phyloP scores from a whole-genome alignment of 2,329 filamentous ascomycete genomes.

The Ustulina deusta region DNA sequence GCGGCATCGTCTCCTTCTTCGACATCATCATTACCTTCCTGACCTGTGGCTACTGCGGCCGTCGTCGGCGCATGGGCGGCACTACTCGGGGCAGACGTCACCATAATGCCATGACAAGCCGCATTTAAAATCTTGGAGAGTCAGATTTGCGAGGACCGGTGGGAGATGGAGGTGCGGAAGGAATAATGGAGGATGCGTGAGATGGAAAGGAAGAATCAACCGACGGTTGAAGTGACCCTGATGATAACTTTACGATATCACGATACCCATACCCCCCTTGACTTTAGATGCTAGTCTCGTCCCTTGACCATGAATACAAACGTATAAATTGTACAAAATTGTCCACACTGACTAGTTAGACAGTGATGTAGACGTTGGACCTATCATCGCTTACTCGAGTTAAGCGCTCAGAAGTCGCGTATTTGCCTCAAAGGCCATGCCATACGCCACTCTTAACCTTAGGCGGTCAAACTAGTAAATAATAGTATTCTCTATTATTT shows the following conservation, averaged over 20 bases:
- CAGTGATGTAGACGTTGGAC: neutral
- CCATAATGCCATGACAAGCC: conserved; percentile 50
- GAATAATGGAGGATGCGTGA: neutral
- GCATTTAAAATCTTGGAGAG: conserved; percentile 44
- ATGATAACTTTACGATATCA: conserved; percentile 41
- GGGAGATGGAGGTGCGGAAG: neutral
- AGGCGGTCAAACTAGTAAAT: neutral
- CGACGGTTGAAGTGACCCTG: conserved; percentile 14
- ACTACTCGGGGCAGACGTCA: conserved; percentile 34
- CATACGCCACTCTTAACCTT: neutral
- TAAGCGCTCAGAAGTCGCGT: neutral
- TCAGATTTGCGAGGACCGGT: neutral
- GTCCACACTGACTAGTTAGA: neutral
- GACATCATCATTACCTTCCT: conserved; percentile 76
- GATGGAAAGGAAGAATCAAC: conserved; percentile 3
- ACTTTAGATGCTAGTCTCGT: conserved; percentile 11
- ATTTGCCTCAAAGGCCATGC: neutral
- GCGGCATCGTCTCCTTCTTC: conserved; percentile 73
- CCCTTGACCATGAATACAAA: conserved; percentile 29
- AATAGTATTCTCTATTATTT: neutral
- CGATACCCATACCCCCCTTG: conserved; percentile 52
- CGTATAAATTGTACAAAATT: conserved; percentile 1
- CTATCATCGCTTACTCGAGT: neutral
- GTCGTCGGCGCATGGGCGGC: conserved; percentile 41
- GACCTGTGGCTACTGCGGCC: conserved; percentile 62